Base-by-base conservation (phyloP, 2,329 filamentous ascomycete genomes). In the Lachnellula cervina region DNA sequence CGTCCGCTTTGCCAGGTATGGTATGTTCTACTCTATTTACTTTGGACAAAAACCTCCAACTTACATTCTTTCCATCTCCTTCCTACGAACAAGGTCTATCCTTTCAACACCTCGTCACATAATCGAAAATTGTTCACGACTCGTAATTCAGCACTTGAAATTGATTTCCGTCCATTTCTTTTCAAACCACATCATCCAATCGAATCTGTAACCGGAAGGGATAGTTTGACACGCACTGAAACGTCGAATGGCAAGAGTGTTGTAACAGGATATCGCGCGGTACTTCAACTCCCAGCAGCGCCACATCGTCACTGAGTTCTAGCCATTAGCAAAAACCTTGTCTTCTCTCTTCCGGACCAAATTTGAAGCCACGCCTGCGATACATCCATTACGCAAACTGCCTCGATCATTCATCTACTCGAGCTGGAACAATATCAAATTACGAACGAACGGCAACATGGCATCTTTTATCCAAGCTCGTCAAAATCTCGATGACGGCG, bases 181-280 rank as follows among this genome's bases (percentile, higher is more conserved):
- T 21, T 28, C 3, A 34, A 47, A 6, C 2, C 6, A 11, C 44
- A 23, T 32, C 44, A 17, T 5, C 44, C 21, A 47, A 47, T 47
- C 21, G 13, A 21, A 47, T 32, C 44, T 47, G 44, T 47, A 47
- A 47, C 44, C 21, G n/a, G 19, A 47, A 47, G 44, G 44, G 44
- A 16, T 25, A 50, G 37, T 49, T 52, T 52, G 56, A 61, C 44
- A 56, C 49, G 21, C 51, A 7, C 38, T 61, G 59, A 61, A 61
- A 61, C 59, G 23, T 55, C 59, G 56, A 38, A 58, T 54, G 46
- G 50, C 44, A 54, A 51, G 53, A 55, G 45, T 37, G 28, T 45
- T 58, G 59, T 62, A 57, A 49, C 57, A 61, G 55, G 46, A 51
- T 42, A 47, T 47, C n/a, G 16, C 46, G 46, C 34, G 37, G 48